Base-by-base conservation (phyloP, 2,329 filamentous ascomycete species). In the Penicillium brevicompactum region DNA sequence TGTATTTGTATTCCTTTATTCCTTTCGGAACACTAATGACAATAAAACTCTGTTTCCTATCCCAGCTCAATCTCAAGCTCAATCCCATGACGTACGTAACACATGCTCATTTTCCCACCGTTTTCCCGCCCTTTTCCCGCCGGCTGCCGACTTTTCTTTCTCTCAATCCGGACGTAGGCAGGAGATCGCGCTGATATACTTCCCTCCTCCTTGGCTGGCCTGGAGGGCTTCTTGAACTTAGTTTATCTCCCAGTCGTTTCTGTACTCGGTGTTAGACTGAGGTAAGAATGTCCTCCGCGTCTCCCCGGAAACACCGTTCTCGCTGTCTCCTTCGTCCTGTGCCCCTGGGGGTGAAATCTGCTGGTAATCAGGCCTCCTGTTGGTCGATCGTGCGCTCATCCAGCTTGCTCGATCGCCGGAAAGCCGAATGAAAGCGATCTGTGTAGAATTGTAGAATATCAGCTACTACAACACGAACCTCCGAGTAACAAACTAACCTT, bases 401-500 rank as follows among this genome's bases (percentile, higher is more conserved):
- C 48, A 55, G 21, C 55, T 52, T 14, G 47, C 46, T 38, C 38
- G 30, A 16, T 21, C 31, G 3, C 34, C n/a, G 27, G 30, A 45
- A 46, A 57, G 24, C 27, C 22, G 44, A 45, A 41, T 2, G 4
- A 49, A 51, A 37, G 46, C 46, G 2, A 57, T 51, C 47, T 49
- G 24, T 38, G 18, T 14, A 38, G 6, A 44, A n/a, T 54, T 18
- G 21, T 46, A 4, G 34, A 43, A 42, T 30, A 16, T 57, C 34
- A 54, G 50, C 31, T 6, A 46, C 41, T 42, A 47, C 24, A 30
- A 18, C 16, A 51, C 13, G 43, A 34, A 22, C 3, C 24, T 30
- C 47, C 32, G 14, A 22, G n/a, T 48, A 30, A 27, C 41, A 45
- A 55, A 53, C 56, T 4, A 10, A 68, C 69, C 64, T 67, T 68